A percentile compares a stretch with the other conserved stretches of the same genome.
Evolutionary conservation across 345 rosid genomes (phyloP).

Genomic region (Heritiera littoralis): DNA sequence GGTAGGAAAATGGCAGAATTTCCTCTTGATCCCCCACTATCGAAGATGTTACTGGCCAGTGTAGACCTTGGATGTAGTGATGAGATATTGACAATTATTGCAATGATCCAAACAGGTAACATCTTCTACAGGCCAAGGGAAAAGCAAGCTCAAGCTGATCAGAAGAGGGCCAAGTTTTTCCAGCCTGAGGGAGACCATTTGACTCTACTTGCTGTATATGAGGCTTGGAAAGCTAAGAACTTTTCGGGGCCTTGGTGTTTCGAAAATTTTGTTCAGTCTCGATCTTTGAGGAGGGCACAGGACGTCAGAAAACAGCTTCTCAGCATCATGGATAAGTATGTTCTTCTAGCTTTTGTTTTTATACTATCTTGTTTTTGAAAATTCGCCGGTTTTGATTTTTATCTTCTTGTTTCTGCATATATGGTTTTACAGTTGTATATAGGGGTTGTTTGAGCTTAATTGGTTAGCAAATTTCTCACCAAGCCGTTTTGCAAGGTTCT

Average conservation of each 20-base stretch:
- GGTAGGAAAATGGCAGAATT: conserved; percentile 98
- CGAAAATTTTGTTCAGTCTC: conserved; percentile 81
- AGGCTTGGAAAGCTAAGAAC: conserved; percentile 90
- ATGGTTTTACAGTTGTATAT: not conserved
- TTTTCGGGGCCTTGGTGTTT: conserved; percentile 93
- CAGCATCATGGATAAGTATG: conserved; percentile 89
- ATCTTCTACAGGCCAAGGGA: conserved; percentile 90
- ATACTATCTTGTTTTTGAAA: not conserved
- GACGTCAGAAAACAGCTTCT: conserved; percentile 91
- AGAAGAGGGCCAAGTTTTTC: conserved; percentile 87
- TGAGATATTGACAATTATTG: conserved; percentile 83
- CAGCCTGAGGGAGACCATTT: conserved; percentile 91
- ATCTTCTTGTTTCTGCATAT: not conserved
- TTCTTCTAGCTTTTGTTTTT: not conserved
- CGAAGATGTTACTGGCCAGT: conserved; percentile 93
- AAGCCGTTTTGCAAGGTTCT: no score
- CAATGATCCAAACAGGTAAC: conserved; percentile 92
- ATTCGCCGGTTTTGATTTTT: not conserved
- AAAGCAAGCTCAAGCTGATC: conserved; percentile 95
- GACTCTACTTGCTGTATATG: conserved; percentile 90
- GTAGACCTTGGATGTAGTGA: conserved; percentile 95
- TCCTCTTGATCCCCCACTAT: conserved; percentile 88
- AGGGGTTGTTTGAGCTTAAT: no score
- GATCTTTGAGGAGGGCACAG: conserved; percentile 79
- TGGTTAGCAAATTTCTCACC: no score